Base-by-base conservation (phyloP, 75 land plant genomes). In the Pseudotsuga menziesii region DNA sequence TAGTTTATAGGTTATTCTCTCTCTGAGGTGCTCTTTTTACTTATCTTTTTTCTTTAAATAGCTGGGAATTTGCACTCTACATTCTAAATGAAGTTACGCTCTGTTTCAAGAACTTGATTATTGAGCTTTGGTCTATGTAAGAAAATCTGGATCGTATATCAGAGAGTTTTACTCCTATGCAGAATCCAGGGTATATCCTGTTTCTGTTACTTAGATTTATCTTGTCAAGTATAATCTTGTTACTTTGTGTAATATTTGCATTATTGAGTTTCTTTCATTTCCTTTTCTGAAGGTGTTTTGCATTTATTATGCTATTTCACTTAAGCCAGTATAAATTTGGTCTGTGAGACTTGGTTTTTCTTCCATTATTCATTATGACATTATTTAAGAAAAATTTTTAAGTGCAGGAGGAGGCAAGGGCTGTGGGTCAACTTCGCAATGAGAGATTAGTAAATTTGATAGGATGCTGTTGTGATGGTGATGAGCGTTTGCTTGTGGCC, bases 371-470 rank as follows among this genome's bases (percentile, higher is more conserved):
- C n/a, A 69, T 7, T 41, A 69, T 69, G 48, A 69, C 23, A 36
- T 69, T 41, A 7, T 41, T n/a, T 41, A 69, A 13, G 72, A 39
- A 41, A 69, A 41, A 41, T 69, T 35, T 69, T 14, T 20, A 77
- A n/a, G 29, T 62, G 77, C 79, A 93, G 94, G 94, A 91, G 74
- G 95, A 93, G 76, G 95, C 95, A 26, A 71, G 78, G 78, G 87
- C 87, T 20, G 95, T 93, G 35, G 95, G 94, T 76, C 87, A 88
- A 77, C 74, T 93, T 64, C 82, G 95, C 58, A 88, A 86, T 80
- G 79, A 81, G 79, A 85, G 95, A 80, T 80, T 93, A 78, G 95
- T 90, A 20, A 93, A 93, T 82, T 81, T 93, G 81, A 93, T 93
- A 55, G 95, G 95, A 17, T 93, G 78, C 35, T 93, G 95, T 76